Evolutionary conservation across 2,329 filamentous ascomycete genomes (phyloP), one percentile per base, ranked within the genome.

Genomic region (Mycosphaerelloides madeirae): DNA sequence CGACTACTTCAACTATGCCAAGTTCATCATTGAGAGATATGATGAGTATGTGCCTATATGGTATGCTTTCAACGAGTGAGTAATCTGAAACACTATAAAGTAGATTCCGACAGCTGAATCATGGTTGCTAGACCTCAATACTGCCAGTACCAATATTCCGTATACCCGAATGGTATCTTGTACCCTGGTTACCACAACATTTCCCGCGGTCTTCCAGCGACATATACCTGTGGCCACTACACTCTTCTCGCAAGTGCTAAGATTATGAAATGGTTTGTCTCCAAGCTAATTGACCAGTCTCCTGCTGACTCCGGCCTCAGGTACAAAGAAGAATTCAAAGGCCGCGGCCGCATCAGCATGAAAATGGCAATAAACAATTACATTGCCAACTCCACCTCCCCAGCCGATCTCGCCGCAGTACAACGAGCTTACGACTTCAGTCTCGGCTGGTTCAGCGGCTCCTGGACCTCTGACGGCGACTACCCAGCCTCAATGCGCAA

Each of bases 161-260:
- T 12, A 6, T 32, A 32, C 13, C 31, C 31, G 6, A 32, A 32
- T 48, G 48, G 48, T 32, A 29, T 42, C 40, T 25, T 41, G 28
- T 35, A 36, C 48, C 41, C 31, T 6, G 31, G 31, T 12, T 32
- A 32, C 31, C 31, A 32, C 31, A 32, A 32, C 31, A 32, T 32
- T 12, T 32, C 31, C 13, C 31, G 31, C 13, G 31, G 31, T 16
- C 31, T 32, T 12, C 31, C 31, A 32, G 31, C 31, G 15, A 5
- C 6, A n/a, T 32, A 32, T 12, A 32, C 31, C 6, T 32, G 31
- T 16, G 31, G 31, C 31, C 31, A 32, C 13, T n/a, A 32, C 22
- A 83, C 93, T 49, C 76, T 93, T 32, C 80, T 81, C 54, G 87
- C 83, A 18, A 87, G 86, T 18, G 88, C 94, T 69, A 88, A 82